phyloP scores from a whole-genome alignment of 2,329 filamentous ascomycete species.

The Diaporthe citrichinensis region DNA sequence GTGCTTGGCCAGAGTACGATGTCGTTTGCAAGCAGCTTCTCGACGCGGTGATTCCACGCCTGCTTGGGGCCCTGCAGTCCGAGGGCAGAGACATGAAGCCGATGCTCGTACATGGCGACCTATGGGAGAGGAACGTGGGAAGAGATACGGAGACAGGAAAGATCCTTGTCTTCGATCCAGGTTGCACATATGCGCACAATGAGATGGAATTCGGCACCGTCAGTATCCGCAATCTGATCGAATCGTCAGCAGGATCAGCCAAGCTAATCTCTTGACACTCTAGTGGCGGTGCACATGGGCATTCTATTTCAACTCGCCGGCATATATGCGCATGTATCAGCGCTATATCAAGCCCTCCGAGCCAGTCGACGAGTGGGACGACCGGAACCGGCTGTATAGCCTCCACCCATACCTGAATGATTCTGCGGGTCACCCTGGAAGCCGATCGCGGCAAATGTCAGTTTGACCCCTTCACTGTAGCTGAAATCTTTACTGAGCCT shows the following conservation, averaged over 20 bases:
- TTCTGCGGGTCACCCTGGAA: slow-evolving; percentile 19
- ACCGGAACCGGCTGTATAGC: slow-evolving; percentile 17
- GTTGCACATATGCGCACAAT: slow-evolving; percentile 17
- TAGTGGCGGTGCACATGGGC: slow-evolving; percentile 29
- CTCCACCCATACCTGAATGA: slow-evolving; percentile 11
- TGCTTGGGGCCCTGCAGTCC: slow-evolving; percentile 10
- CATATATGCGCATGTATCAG: slow-evolving; percentile 11
- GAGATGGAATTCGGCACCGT: slow-evolving; percentile 18
- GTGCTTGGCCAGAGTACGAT: slow-evolving; percentile 11
- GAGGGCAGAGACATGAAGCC: slow-evolving; percentile 22
- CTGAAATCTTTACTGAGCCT: neutral
- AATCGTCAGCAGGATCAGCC: neutral
- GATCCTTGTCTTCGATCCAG: slow-evolving; percentile 13
- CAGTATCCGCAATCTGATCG: neutral
- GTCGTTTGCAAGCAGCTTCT: slow-evolving; percentile 8
- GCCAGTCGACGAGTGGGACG: slow-evolving; percentile 25
- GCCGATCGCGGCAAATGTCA: slow-evolving; percentile 10
- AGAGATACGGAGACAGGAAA: slow-evolving; percentile 11
- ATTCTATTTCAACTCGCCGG: slow-evolving; percentile 27
- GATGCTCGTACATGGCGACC: neutral
- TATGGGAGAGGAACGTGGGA: slow-evolving; percentile 23
- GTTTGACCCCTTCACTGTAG: neutral
- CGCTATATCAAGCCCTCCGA: neutral
- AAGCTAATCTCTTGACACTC: neutral
- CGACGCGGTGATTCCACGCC: slow-evolving; percentile 18